Conservation (phyloP, 257 asterid genomes). For the Coffea canephora region DNA sequence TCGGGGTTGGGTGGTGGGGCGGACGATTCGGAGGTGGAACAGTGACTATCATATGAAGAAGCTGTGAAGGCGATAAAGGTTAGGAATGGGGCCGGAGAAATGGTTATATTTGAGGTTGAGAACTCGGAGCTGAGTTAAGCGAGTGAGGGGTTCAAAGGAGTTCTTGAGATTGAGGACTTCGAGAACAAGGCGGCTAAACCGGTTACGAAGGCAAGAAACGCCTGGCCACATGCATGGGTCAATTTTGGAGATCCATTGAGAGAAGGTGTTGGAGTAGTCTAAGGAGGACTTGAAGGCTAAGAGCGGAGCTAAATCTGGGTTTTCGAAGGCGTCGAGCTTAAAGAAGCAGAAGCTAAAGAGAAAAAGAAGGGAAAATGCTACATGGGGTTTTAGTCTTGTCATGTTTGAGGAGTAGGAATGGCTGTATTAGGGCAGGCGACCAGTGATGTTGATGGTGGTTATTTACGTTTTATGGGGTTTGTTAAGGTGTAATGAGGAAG, state of each 20-base stretch:
- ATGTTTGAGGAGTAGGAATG: background rate
- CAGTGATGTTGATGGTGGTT: background rate
- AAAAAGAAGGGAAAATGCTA: background rate
- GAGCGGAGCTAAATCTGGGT: slow-evolving; percentile 58
- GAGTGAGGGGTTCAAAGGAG: slow-evolving; percentile 40
- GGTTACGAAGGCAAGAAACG: slow-evolving; percentile 55
- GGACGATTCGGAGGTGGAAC: slow-evolving; percentile 1
- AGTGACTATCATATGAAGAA: slow-evolving; percentile 36
- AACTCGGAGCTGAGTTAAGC: slow-evolving; percentile 58
- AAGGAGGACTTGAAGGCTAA: slow-evolving; percentile 56
- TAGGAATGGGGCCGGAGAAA: slow-evolving; percentile 65
- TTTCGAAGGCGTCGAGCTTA: slow-evolving; percentile 25
- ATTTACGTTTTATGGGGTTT: background rate
- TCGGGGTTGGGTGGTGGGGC: background rate
- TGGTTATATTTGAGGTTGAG: slow-evolving; percentile 63
- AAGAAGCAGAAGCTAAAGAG: background rate
- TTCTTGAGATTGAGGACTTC: slow-evolving; percentile 48
- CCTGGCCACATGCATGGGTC: slow-evolving; percentile 76
- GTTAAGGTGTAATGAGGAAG: background rate
- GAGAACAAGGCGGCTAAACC: slow-evolving; percentile 72
- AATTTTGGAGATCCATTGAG: slow-evolving; percentile 53
- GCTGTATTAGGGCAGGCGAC: no score
- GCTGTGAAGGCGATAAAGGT: slow-evolving; percentile 78
- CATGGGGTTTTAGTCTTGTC: background rate
- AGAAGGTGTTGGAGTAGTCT: slow-evolving; percentile 48